Base-by-base conservation (phyloP, 495 filamentous ascomycete species). In the Aspergillus ellipticus region DNA sequence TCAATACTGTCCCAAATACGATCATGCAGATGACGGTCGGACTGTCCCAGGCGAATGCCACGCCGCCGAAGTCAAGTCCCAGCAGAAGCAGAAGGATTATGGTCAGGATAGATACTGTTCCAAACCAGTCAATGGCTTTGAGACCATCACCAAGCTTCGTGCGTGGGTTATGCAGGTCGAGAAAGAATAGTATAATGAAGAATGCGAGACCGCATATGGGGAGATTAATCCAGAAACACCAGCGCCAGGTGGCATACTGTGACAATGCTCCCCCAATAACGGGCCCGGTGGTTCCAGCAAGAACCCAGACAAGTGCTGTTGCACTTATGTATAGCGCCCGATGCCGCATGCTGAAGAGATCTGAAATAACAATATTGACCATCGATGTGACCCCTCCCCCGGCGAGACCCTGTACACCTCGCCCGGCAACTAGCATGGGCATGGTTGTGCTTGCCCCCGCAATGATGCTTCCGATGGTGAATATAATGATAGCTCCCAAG, bases 41-140 rank as follows among this genome's bases (percentile, higher is more conserved):
- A 11, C 85, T 88, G 39, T 59, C 56, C 89, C 89, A 92, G 10
- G 87, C 83, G 57, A 77, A 76, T 0, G 71, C 71, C 5, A 85
- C 79, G 16, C 87, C 89, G 29, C 88, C 88, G 54, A 83, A 83
- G 62, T 86, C 82, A 17, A 92, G 75, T 11, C 83, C 88, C 6
- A 90, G 77, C 28, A 90, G 76, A 54, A 92, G 69, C 77, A 90
- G 87, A 28, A 90, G 67, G 0, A 85, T 88, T 6, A 80, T 86
- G 29, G 80, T 80, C 6, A 89, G 76, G 54, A 91, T 79, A 0
- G 79, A 75, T 22, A 87, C 42, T 0, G 75, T 80, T 0, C 88
- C 88, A 3, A 82, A 51, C 86, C 86, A 89, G 66, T 90, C 87
- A 33, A 91, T 82, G 8, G 86, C 84, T 52, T 81, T 83, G 5